Evolutionary conservation across 805 yeast species (phyloP), one percentile per base, ranked within the genome.

Genomic region (Saturnispora kantuleensis): DNA sequence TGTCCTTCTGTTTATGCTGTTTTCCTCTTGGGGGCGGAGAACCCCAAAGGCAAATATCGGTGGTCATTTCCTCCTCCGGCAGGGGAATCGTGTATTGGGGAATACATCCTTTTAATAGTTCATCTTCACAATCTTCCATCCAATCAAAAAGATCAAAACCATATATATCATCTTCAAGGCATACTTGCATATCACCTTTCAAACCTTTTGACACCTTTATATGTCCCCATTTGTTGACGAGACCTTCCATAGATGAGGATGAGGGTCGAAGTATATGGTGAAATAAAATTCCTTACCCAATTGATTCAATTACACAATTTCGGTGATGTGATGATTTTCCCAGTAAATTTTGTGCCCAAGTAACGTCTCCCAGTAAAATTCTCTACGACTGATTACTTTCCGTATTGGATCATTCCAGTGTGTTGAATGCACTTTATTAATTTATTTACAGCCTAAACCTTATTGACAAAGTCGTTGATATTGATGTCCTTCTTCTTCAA

Each of bases 401-500:
- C 5, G 8, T 7, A 21, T 4, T 21, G 26, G 26, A 21, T 21
- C 26, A 21, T 21, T 21, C 6, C 6, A 21, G 8, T 21, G 26
- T 21, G 6, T 4, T 4, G 26, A 21, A 21, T 21, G 26, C 26
- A 21, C 5, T 21, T 21, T 21, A 21, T 21, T 21, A 21, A 21
- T 21, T 21, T 21, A 21, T 21, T 21, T 21, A 21, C 26, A 21
- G 26, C 28, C 31, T 36, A 42, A 42, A 42, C 45, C 29, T 42
- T 36, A 9, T 21, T 21, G 26, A 42, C 41, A 21, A 42, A 36
- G 16, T 42, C 45, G 9, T 42, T 42, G 11, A 42, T 30, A 32
- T n/a, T 31, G 29, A 43, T 35, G 11, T 38, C 35, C 12, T 38
- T 13, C 26, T 31, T 43, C 17, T 74, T 70, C 42, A 93, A 66